These are phyloP conservation scores for Cladosporium sp. DNA, from an alignment of 2,329 filamentous ascomycete species.

Conservation along the genomic window DNA sequence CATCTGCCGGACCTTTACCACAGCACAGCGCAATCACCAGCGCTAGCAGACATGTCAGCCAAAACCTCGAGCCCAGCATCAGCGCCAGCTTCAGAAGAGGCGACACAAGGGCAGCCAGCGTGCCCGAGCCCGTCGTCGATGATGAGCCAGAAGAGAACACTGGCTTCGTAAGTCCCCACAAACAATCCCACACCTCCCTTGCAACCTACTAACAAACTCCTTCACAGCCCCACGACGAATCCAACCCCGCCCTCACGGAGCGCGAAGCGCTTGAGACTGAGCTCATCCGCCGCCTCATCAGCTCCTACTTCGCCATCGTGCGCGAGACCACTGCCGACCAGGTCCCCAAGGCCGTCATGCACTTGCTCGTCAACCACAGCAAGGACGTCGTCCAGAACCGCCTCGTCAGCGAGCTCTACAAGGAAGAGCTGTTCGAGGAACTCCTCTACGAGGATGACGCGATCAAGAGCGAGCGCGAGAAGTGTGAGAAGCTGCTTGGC, in stretches of 20 bases:
- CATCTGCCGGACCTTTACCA: constrained; percentile 32
- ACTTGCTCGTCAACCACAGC: constrained; percentile 94
- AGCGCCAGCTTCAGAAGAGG: constrained; percentile 73
- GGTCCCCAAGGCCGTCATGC: constrained; percentile 98
- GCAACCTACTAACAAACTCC: constrained; percentile 2
- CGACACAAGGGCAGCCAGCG: constrained; percentile 50
- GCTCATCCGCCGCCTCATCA: constrained; percentile 91
- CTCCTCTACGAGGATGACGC: constrained; percentile 95
- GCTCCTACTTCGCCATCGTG: constrained; percentile 98
- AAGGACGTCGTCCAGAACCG: constrained; percentile 98
- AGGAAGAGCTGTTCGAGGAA: constrained; percentile 84
- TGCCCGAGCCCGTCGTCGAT: constrained; percentile 41
- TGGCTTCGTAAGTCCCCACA: constrained; percentile 22
- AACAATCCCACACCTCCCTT: background rate
- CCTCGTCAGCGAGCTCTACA: constrained; percentile 92
- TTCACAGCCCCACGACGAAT: constrained; percentile 13
- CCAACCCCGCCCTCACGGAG: constrained; percentile 74
- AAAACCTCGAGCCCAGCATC: constrained; percentile 74
- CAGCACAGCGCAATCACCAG: constrained; percentile 36
- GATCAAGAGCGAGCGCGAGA: constrained; percentile 95
- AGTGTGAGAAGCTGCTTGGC: constrained; percentile 91
- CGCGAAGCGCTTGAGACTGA: constrained; percentile 97
- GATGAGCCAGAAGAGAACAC: constrained; percentile 45
- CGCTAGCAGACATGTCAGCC: constrained; percentile 65
- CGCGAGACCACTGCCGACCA: constrained; percentile 98